Evolutionary conservation across 345 rosid species (phyloP), one percentile per base, ranked within the genome.

Genomic region (Adansonia digitata): DNA sequence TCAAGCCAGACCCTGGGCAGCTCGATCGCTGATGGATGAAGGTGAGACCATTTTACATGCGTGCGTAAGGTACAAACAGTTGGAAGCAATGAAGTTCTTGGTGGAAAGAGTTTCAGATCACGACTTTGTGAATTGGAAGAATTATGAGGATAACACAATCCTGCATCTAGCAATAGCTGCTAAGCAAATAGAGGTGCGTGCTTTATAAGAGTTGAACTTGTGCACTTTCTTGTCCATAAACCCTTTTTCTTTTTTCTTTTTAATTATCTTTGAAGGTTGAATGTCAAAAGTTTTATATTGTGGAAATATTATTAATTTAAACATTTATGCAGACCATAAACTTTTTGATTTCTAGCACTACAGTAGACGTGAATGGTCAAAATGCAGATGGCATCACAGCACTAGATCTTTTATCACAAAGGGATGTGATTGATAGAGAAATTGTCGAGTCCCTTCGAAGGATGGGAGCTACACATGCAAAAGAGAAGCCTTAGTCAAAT

Each of bases 11-110:
- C 73, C 78, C 12, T 40, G 35, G 45, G 56, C 60, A 49, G 71
- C 68, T 14, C 34, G 63, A 27, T 9, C 20, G 55, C 13, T 17
- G 71, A 68, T 78, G 48, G 82, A 78, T 26, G 59, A 72, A 9
- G 78, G 72, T 0, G 85, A 82, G 78, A 76, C 80, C 57, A 65
- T 74, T 63, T 48, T 79, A 64, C 85, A 82, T 67, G 65, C 71
- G 5, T 60, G 70, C 31, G 12, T 37, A 14, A 62, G 71, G 57
- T 24, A 40, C 18, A 49, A 63, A 10, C 48, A 22, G 37, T 15
- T 49, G 22, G 71, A 74, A 31, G 49, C 51, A 1, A 5, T 49
- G 60, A 63, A 74, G 10, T n/a, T 37, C 0, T 22, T 63, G 77
- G 49, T 34, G 35, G 71, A 35, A 49, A 37, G 12, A 29, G 46